Base-by-base conservation (phyloP, 139 green algal genomes). In the Chlorella sp. region DNA sequence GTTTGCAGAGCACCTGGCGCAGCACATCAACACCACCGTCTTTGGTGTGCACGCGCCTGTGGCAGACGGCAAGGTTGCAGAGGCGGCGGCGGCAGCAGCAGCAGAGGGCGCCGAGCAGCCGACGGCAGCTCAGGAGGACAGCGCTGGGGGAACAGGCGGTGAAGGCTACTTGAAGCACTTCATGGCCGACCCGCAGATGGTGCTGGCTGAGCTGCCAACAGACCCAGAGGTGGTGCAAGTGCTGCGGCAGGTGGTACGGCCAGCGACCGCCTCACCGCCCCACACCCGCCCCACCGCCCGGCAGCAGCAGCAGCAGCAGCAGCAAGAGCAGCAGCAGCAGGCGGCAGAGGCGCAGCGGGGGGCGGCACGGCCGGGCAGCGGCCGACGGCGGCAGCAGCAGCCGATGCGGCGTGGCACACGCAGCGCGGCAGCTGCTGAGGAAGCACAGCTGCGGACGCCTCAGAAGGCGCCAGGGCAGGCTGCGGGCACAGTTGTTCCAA, bases 171-270 rank as follows among this genome's bases (percentile, higher is more conserved):
- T 81, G 48, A 32, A 34, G 43, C 48, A 81, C 13, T 36, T 84
- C 13, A 41, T 76, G 11, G 64, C 64, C 16, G 51, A 76, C 38
- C 69, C 70, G 0, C 7, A 80, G 4, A 46, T 14, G 1, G 64
- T 85, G 69, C 81, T 85, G 54, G 81, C 81, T 26, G 81, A 85
- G 34, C 69, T 85, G 17, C 81, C 81, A 7, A 36, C 68, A 14
- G 68, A 85, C 36, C 80, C 80, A 6, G 13, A 41, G 14, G 46
- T 85, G 81, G 64, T 72, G 32, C 43, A 79, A 38, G 65, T 85
- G 51, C 81, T 85, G 68, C 81, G 80, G 51, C 44, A 76, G 51
- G 69, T 80, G 36, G 81, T 80, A 11, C 48, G 81, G 43, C 51
- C 67, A 0, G 24, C 41, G 34, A 41, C 76, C 3, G 56, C 76